phyloP scores from a whole-genome alignment of 768 basidiomycete genomes.

The Naganishia randhawae region DNA sequence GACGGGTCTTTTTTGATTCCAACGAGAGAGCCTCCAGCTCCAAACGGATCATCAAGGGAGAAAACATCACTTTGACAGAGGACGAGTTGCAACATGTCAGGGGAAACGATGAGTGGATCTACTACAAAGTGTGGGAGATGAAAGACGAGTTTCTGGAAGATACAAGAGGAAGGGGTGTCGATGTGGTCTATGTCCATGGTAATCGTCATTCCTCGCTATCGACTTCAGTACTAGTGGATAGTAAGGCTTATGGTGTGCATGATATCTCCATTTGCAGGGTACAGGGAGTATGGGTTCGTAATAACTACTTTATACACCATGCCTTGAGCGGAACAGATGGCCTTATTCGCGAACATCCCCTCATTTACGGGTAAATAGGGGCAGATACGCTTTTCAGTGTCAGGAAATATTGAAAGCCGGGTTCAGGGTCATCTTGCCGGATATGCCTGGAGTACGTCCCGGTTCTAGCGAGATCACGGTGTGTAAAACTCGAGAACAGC shows the following conservation, averaged over 20 bases:
- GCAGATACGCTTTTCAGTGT: conserved; percentile 49
- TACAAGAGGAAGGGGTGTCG: conserved; percentile 45
- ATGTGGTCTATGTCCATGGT: conserved; percentile 52
- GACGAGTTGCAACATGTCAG: conserved; percentile 43
- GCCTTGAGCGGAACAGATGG: neutral
- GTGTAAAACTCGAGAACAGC: neutral
- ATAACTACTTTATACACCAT: neutral
- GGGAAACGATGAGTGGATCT: conserved; percentile 47
- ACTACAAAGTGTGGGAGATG: conserved; percentile 50
- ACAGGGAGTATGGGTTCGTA: conserved; percentile 43
- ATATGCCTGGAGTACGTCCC: conserved; percentile 50
- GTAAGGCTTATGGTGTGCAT: neutral
- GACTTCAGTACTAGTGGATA: neutral
- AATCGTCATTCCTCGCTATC: conserved; percentile 18
- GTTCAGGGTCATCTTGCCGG: conserved; percentile 51
- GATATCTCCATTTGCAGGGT: conserved; percentile 35
- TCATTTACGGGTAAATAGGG: conserved; percentile 22
- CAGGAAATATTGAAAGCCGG: conserved; percentile 47
- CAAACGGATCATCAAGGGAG: conserved; percentile 42
- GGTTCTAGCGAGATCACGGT: neutral
- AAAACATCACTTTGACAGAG: conserved; percentile 42
- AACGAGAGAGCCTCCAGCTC: conserved; percentile 36
- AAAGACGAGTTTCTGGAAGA: conserved; percentile 32
- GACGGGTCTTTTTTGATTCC: conserved; percentile 46
- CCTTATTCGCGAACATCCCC: neutral